Base-by-base conservation (phyloP, 257 asterid species). In the Jacaranda copaia region DNA sequence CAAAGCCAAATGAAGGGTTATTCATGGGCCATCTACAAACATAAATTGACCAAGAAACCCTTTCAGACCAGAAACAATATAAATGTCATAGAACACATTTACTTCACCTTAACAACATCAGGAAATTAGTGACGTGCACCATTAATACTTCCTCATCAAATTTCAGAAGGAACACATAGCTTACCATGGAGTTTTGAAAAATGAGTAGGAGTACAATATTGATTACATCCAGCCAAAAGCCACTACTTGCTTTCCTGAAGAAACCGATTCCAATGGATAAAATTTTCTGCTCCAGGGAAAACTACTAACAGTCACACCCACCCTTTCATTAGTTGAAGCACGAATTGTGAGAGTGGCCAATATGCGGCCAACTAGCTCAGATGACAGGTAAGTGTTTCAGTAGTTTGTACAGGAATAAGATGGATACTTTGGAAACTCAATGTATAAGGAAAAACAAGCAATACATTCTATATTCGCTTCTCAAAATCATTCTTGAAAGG, bases 401-500 rank as follows among this genome's bases (percentile, higher is more conserved):
- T 20, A 19, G 57, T 15, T 10, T 12, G 39, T 40, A 0, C 18
- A 68, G 8, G 73, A 36, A 9, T 39, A 70, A 74, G 18, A 53
- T 13, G 7, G 72, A 64, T 62, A 45, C 8, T 5, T 2, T 75
- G 4, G 15, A 67, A 67, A 13, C 60, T 32, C 19, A 66, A 39
- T 6, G 9, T 36, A 8, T 9, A 12, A 64, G 45, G 16, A 6
- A 48, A 35, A 56, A 73, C 79, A 75, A 77, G 46, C 70, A 73
- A 72, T 16, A 63, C 76, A 38, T 72, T 66, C 40, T 70, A 70
- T 60, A 40, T 58, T 76, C 77, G 73, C 79, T 81, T 74, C 65
- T 80, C 63, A 49, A 77, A 57, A 78, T 80, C 71, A 75, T 46
- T 80, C 86, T 79, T 60, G 20, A 70, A 35, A 64, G 76, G 77